Base-by-base conservation (phyloP, 257 asterid species). In the Jaltomata sinuosa region DNA sequence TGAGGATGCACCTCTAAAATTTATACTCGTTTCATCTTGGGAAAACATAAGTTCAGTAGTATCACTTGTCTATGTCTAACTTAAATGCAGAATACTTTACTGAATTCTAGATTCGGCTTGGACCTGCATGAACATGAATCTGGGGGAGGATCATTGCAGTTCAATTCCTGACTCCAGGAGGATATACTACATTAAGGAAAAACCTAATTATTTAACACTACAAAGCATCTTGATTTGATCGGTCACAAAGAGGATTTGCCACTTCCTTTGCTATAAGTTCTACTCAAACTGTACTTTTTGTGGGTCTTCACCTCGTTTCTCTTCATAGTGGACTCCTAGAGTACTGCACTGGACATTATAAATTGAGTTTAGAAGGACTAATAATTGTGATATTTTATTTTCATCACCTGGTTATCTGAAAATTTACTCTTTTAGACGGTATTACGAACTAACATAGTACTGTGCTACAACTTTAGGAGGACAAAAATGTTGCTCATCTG, bases 401-500 rank as follows among this genome's bases (percentile, higher is more conserved):
- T 74, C 81, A 45, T 15, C 81, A 14, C 61, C 21, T 74, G 36
- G 59, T 7, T 74, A 74, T 29, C 50, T 68, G 78, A 34, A 77
- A 25, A 29, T 49, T 27, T 29, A 79, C 42, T 57, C 57, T 65
- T 67, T 84, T 42, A 18, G n/a, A 52, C 12, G 78, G 81, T 85
- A 84, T 89, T 86, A 85, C 71, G 19, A 18, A 77, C 45, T 77
- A 29, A 77, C 82, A 49, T 77, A 77, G 45, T 29, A 69, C 81
- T 69, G 50, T 68, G 50, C 54, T 82, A 72, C 82, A 57, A 83
- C 87, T 79, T 79, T 88, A 96, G 98, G 99, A 96, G 90, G 99
- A 96, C 89, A 96, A 92, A 87, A 93, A 93, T 90, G 98, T 96
- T 65, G 97, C 98, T 62, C 98, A 96, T 88, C 89, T 96, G 68